Evolutionary conservation across 1,284 basidiomycete species (phyloP), one percentile per base, ranked within the genome.

Genomic region (Cutaneotrichosporon dermatis): DNA sequence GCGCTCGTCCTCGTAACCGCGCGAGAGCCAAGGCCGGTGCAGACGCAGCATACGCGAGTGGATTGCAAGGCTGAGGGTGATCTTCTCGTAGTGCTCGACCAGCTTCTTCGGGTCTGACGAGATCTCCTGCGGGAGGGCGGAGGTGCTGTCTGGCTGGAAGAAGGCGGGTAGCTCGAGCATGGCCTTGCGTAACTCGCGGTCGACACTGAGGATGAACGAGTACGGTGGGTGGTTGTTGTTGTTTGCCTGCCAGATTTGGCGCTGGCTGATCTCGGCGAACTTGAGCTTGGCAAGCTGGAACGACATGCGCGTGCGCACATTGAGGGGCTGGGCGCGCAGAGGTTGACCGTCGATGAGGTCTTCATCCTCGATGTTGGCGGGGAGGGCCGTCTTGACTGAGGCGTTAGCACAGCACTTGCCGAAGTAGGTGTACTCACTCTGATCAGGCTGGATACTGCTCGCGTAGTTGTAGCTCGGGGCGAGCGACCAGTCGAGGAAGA

Each of bases 231-330:
- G 74, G 49, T 67, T 72, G 54, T 72, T 73, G 52, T 74, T 74
- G 60, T 78, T 79, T 8, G 76, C 76, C 63, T 77, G 76, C 76
- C 75, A 78, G 57, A 79, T 79, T 56, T 78, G 76, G 36, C 76
- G 69, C 60, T 79, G 76, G 5, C 70, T 67, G 40, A 78, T 78
- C 58, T 78, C 74, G 8, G 73, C 74, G 55, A 79, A 76, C 43
- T 74, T 73, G 43, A 79, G 65, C 51, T 76, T 66, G 25, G 77
- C 74, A 7, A 80, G 72, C 58, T 77, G 73, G 67, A 79, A 80
- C 15, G 76, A 78, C 75, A 80, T 79, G 25, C 69, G 66, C 4
- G 79, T 80, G 39, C 78, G 69, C 4, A 75, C 70, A 13, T 64
- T 66, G 9, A 73, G 59, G 1, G 78, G 76, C 57, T 76, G 67